These are phyloP conservation scores for Stipa capillata DNA, from an alignment of 176 grass and related monocot genomes.

Conservation along the genomic window DNA sequence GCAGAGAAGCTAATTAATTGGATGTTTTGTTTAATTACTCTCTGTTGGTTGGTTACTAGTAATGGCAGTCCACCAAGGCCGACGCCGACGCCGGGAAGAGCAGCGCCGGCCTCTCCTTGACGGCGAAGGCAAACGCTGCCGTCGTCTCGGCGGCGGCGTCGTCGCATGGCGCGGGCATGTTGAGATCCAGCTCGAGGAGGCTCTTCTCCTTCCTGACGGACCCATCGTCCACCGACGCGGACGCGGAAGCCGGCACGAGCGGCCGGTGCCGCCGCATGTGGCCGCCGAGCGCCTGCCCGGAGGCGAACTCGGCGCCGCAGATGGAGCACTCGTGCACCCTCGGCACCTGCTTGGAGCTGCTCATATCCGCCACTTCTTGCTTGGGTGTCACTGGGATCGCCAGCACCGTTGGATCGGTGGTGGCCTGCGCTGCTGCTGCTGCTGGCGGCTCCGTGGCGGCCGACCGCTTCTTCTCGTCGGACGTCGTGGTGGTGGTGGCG, in stretches of 20 bases:
- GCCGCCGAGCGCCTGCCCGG: conserved; percentile 86
- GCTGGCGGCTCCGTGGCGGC: no score
- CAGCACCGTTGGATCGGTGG: conserved; percentile 13
- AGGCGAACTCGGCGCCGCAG: conserved; percentile 77
- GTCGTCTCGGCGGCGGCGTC: background rate
- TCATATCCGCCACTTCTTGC: conserved; percentile 6
- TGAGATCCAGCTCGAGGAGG: conserved; percentile 72
- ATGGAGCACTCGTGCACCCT: conserved; percentile 77
- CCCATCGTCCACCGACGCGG: background rate
- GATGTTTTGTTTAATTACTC: background rate
- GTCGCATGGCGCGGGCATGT: conserved; percentile 64
- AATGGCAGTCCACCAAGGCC: conserved; percentile 80
- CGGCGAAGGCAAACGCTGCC: conserved; percentile 16
- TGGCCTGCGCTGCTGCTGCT: background rate
- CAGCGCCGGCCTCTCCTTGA: background rate
- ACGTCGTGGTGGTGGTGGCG: background rate
- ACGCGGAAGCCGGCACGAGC: conserved; percentile 18
- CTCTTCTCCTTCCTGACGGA: conserved; percentile 58
- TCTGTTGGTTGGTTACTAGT: conserved; percentile 22
- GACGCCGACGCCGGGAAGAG: conserved; percentile 41
- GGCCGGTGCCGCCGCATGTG: conserved; percentile 94
- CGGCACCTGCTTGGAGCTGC: conserved; percentile 6
- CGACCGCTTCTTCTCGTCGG: background rate
- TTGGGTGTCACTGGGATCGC: conserved; percentile 18
- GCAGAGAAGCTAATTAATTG: conserved; percentile 2